These are phyloP conservation scores for Lactarius deliciosus DNA, from an alignment of 768 basidiomycete species.

Conservation along the genomic window DNA sequence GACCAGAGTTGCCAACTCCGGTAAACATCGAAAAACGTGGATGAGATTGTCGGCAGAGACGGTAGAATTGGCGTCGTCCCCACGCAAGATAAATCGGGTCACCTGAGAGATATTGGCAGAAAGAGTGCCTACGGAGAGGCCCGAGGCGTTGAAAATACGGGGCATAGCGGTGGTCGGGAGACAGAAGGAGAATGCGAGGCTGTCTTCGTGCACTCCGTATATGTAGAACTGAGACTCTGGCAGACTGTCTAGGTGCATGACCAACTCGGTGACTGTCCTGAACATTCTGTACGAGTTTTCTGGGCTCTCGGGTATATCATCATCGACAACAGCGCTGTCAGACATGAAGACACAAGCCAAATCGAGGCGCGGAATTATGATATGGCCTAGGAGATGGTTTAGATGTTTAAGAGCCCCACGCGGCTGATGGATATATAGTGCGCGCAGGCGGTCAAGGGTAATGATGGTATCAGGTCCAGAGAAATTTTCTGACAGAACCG, in stretches of 20 bases:
- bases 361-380: conserved; percentile 22
- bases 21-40: conserved; percentile 20
- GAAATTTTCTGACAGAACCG: conserved; percentile 21
- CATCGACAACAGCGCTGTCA: conserved; percentile 24
- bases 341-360: conserved; percentile 22
- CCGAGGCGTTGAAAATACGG: conserved; percentile 9
- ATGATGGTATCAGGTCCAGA: conserved; percentile 17
- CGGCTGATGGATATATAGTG: conserved; percentile 20
- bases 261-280: conserved; percentile 18
- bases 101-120: conserved; percentile 22
- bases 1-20: conserved; percentile 22
- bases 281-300: conserved; percentile 17
- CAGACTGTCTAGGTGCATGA: conserved; percentile 24
- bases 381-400: conserved; percentile 17
- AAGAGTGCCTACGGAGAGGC: conserved; percentile 17
- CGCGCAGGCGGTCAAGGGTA: conserved; percentile 22
- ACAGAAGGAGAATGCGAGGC: conserved; percentile 20
- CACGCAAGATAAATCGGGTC: conserved; percentile 20
- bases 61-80: conserved; percentile 21
- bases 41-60: conserved; percentile 19
- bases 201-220: conserved; percentile 20
- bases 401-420: conserved; percentile 22
- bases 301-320: conserved; percentile 22
- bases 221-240: conserved; percentile 25
- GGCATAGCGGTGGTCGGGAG: conserved; percentile 20